A percentile compares a stretch with the other conserved stretches of the same genome.
Conservation (phyloP, 2,329 filamentous ascomycete genomes). For the Aspergillus fischeri region DNA sequence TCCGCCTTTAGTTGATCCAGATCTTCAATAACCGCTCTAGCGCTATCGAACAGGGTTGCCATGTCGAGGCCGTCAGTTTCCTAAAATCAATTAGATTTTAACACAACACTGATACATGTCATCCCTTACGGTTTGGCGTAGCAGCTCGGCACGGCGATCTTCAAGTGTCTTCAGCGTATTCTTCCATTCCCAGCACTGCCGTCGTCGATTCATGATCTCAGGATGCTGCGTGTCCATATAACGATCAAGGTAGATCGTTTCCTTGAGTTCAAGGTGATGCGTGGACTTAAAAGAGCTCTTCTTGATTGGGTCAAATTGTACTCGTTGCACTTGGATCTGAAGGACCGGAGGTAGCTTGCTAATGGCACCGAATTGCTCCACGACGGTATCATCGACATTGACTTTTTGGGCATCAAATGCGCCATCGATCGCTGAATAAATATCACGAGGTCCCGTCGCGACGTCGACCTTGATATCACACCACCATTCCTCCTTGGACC, state of each 20-base stretch:
- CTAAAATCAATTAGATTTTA: slow-evolving; percentile 5
- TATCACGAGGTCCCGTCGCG: slow-evolving; percentile 55
- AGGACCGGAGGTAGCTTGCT: slow-evolving; percentile 75
- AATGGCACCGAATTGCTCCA: slow-evolving; percentile 67
- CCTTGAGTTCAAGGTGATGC: slow-evolving; percentile 72
- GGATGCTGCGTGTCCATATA: slow-evolving; percentile 67
- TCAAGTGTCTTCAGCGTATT: slow-evolving; percentile 57
- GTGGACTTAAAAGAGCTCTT: slow-evolving; percentile 66
- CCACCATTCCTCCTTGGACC: slow-evolving; percentile 55
- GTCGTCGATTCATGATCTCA: slow-evolving; percentile 59
- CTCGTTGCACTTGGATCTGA: slow-evolving; percentile 84
- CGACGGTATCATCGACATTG: slow-evolving; percentile 58
- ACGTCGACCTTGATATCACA: slow-evolving; percentile 62
- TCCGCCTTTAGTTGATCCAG: slow-evolving; percentile 38
- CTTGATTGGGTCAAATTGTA: slow-evolving; percentile 63
- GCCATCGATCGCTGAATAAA: slow-evolving; percentile 81
- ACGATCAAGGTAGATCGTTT: slow-evolving; percentile 79
- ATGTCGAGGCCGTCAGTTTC: slow-evolving; percentile 26
- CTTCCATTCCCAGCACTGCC: slow-evolving; percentile 71
- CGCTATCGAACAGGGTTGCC: slow-evolving; percentile 27
- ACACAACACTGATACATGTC: neutral
- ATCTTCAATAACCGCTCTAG: slow-evolving; percentile 42
- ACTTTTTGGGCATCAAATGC: slow-evolving; percentile 78
- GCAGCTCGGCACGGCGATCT: slow-evolving; percentile 41
- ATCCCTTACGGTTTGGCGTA: slow-evolving; percentile 29